Conservation (phyloP, 768 basidiomycete genomes). For the Pulveroboletus frians region DNA sequence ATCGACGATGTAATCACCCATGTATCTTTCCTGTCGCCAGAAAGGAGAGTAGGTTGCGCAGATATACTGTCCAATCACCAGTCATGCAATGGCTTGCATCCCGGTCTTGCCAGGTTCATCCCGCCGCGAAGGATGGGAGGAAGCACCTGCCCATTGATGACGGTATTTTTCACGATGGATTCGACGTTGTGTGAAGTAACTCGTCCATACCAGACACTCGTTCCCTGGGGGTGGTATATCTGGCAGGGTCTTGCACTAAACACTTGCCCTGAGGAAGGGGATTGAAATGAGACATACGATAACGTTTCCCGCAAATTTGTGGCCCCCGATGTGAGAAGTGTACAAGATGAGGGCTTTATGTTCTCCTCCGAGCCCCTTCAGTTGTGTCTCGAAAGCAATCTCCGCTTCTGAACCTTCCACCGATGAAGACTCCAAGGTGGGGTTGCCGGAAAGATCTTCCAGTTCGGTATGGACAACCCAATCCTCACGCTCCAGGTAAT, state of each 20-base stretch:
- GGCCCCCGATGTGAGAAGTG: constrained; percentile 90
- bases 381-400: constrained; percentile 42
- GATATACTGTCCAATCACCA: constrained; percentile 44
- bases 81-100: constrained; percentile 61
- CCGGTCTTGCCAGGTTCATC: constrained; percentile 68
- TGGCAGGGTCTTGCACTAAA: constrained; percentile 25
- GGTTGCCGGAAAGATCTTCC: constrained; percentile 45
- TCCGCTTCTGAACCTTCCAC: constrained; percentile 40
- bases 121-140: constrained; percentile 85
- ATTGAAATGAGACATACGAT: constrained; percentile 53
- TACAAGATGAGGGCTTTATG: constrained; percentile 78
- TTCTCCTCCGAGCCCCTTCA: constrained; percentile 44
- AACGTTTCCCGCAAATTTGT: constrained; percentile 88
- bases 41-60: not conserved
- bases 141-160: constrained; percentile 78
- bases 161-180: constrained; percentile 80
- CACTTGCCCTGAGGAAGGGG: not conserved
- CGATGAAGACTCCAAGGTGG: constrained; percentile 24
- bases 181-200: constrained; percentile 88
- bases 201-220: constrained; percentile 90
- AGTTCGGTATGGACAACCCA: constrained; percentile 76
- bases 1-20: constrained; percentile 23
- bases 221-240: constrained; percentile 85
- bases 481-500: constrained; percentile 57
- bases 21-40: constrained; percentile 2